phyloP scores from a whole-genome alignment of 495 filamentous ascomycete genomes.

The Chlorociboria aeruginascens region DNA sequence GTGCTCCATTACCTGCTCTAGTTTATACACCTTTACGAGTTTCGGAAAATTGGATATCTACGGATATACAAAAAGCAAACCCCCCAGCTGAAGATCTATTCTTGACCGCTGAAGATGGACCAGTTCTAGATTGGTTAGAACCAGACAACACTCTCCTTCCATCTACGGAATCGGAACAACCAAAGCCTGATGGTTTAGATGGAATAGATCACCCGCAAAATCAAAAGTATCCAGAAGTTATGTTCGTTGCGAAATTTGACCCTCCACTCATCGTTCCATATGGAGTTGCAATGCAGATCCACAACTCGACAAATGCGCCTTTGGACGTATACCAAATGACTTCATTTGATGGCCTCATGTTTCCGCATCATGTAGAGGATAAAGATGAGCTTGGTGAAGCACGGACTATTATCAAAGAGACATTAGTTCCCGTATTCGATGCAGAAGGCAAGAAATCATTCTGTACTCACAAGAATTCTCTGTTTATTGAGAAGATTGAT shows the following conservation, averaged over 20 bases:
- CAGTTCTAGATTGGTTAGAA: constrained; percentile 55
- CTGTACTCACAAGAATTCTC: constrained; percentile 51
- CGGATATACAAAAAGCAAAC: constrained; percentile 39
- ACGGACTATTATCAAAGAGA: constrained; percentile 6
- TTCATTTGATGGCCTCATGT: constrained; percentile 57
- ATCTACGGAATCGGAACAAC: constrained; percentile 15
- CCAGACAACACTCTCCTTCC: constrained; percentile 37
- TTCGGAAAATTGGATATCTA: constrained; percentile 55
- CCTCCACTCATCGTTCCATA: constrained; percentile 71
- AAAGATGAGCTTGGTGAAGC: constrained; percentile 29
- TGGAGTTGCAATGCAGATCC: constrained; percentile 52
- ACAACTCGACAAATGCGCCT: constrained; percentile 45
- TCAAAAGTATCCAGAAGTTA: constrained; percentile 53
- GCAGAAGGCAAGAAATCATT: constrained; percentile 28
- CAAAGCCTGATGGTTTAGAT: constrained; percentile 26
- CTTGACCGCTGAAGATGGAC: constrained; percentile 25
- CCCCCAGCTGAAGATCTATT: constrained; percentile 29
- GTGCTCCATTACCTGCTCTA: constrained; percentile 35
- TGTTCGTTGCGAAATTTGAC: constrained; percentile 74
- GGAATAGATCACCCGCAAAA: constrained; percentile 12
- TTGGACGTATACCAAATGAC: constrained; percentile 41
- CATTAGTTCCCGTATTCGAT: constrained; percentile 15
- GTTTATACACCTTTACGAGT: constrained; percentile 39
- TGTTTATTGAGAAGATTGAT: constrained; percentile 59
- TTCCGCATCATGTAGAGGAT: constrained; percentile 35